Evolutionary conservation across 805 yeast species (phyloP).

Genomic region (Groenewaldozyma tartarivorans): DNA sequence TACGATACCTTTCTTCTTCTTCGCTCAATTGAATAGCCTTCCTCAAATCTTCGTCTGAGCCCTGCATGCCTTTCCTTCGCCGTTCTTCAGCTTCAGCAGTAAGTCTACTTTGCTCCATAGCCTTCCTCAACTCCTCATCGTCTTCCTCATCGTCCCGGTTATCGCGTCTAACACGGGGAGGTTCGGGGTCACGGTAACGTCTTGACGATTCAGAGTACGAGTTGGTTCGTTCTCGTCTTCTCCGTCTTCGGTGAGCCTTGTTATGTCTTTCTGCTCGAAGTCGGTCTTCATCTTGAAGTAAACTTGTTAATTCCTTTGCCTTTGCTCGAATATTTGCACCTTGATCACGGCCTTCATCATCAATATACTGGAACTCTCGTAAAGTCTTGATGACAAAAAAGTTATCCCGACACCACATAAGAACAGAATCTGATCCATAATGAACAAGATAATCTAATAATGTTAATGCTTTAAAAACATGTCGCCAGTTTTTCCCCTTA

Average conservation of each 20-base stretch:
- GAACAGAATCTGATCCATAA: conserved; percentile 80
- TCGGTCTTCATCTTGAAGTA: conserved; percentile 74
- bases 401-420: conserved; percentile 85
- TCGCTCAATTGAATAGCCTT: conserved; percentile 61
- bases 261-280: conserved; percentile 57
- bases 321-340: conserved; percentile 83
- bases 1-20: conserved; percentile 67
- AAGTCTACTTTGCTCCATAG: conserved; percentile 66
- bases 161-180: conserved; percentile 1
- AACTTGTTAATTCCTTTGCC: conserved; percentile 78
- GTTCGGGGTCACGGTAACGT: not conserved
- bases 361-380: conserved; percentile 78
- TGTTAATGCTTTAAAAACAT: conserved; percentile 82
- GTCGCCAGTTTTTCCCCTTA: conserved; percentile 96
- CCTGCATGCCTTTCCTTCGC: conserved; percentile 28
- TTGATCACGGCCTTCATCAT: conserved; percentile 71
- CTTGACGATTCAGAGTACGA: conserved; percentile 9
- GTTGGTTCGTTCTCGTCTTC: conserved; percentile 14
- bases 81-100: conserved; percentile 82
- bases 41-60: conserved; percentile 51
- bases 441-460: conserved; percentile 83
- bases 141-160: not conserved
- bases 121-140: conserved; percentile 55
- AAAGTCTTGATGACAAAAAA: conserved; percentile 80
- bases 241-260: conserved; percentile 19